A percentile compares a stretch with the other conserved stretches of the same genome.
Conservation (phyloP, 1,139 yeast genomes). For the Nakaseomyces uthaithaninus region DNA sequence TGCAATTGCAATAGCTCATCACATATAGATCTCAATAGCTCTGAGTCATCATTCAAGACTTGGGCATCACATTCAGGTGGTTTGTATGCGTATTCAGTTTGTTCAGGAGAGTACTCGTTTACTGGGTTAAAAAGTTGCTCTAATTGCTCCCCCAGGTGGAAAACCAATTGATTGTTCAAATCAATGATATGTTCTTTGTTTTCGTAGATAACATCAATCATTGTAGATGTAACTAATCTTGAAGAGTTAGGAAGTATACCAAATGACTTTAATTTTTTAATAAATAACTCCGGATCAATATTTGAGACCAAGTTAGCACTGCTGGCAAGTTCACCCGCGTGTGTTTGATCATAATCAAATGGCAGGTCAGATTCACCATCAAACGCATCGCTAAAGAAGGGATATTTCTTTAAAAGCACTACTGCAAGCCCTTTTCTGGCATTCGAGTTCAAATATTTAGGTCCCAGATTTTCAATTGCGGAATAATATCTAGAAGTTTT, state of each 20-base stretch:
- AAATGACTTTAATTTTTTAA: constrained; percentile 43
- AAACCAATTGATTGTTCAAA: constrained; percentile 65
- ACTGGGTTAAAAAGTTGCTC: constrained; percentile 86
- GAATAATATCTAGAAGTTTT: constrained; percentile 63
- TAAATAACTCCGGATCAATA: constrained; percentile 28
- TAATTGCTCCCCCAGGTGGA: constrained; percentile 69
- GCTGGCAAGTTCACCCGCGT: constrained; percentile 65
- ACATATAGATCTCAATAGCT: constrained; percentile 41
- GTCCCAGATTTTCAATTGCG: constrained; percentile 63
- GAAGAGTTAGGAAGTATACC: constrained; percentile 57
- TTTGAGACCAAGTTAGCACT: constrained; percentile 52
- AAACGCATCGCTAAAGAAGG: constrained; percentile 37
- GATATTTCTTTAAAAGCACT: constrained; percentile 58
- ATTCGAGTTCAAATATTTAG: constrained; percentile 43
- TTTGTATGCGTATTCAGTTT: constrained; percentile 57
- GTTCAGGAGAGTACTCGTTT: constrained; percentile 86
- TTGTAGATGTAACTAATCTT: constrained; percentile 49
- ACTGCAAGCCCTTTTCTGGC: constrained; percentile 74
- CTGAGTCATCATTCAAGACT: constrained; percentile 29
- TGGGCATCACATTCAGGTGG: constrained; percentile 28
- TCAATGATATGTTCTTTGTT: constrained; percentile 46
- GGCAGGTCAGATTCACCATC: constrained; percentile 1
- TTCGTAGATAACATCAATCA: constrained; percentile 70
- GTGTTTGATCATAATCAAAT: constrained; percentile 28
- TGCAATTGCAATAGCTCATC: constrained; percentile 64